Base-by-base conservation (phyloP, 2,329 filamentous ascomycete species). In the Colletotrichum paranaense region DNA sequence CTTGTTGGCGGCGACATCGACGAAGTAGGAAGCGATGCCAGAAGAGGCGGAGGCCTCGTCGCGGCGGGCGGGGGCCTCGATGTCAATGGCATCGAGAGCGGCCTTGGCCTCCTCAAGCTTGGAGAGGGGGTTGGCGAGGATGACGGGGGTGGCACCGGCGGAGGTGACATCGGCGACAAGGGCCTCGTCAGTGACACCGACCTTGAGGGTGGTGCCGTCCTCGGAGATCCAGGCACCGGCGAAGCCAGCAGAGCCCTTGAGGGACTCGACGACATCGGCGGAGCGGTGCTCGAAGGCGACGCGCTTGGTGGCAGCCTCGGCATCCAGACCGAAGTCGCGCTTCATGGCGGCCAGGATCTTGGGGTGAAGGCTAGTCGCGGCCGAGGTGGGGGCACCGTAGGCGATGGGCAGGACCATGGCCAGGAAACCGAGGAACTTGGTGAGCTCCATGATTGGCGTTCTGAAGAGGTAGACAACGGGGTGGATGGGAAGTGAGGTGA, bases 271-370 rank as follows among this genome's bases (percentile, higher is more conserved):
- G 77, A 84, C 75, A n/a, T 80, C 79, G 74, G 77, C 75, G 75
- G 82, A 81, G 74, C 75, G 74, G 75, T 82, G 75, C 76, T 84
- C 82, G 16, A 81, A 79, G 73, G 81, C 79, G 67, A 84, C 82
- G 77, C 81, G 82, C 74, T 79, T 79, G 72, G 78, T 80, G 32
- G 82, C 82, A 76, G 82, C 79, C 75, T 80, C 79, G 62, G 82
- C 78, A 66, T 84, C 79, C 24, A 84, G 80, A 16, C 82, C 82
- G 64, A 84, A 76, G 78, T 84, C 82, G 75, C 82, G 82, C 81
- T 84, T 84, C 82, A 84, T 84, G 76, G 82, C 82, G 74, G 80
- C 81, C 63, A 84, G 78, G 75, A 84, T 81, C 77, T 82, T 76
- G 65, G 82, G 82, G 78, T 84, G 82, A n/a, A 84, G 81, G 75